Evolutionary conservation across 75 land plant genomes (phyloP), one percentile per base, ranked within the genome.

Genomic region (Pinus tabuliformis): DNA sequence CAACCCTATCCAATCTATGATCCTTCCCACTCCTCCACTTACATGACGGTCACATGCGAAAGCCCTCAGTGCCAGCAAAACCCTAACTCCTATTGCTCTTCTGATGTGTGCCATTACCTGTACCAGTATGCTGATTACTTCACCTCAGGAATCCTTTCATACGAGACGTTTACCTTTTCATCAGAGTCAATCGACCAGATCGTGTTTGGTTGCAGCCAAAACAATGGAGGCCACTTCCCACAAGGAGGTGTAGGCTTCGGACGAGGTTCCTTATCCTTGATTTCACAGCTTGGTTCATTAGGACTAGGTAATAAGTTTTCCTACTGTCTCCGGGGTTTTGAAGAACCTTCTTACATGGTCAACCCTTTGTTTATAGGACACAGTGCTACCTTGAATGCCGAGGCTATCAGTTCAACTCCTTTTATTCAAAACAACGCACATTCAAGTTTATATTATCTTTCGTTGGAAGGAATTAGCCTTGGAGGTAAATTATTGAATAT

Each of bases 151-250:
- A 59, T 16, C 2, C 54, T 83, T 9, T 17, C 75, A 15, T 21
- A 73, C 56, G 83, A 83, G 33, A 33, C 33, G 1, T 33, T 33
- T 4, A 70, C 79, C 42, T 5, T 39, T 39, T 39, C 5, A 4
- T 39, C 42, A 3, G 3, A 37, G 42, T 39, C 6, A 39, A 30
- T 59, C 21, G 7, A 36, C 8, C 4, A 28, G 3, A 52, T 83
- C 24, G 79, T 76, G 13, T 84, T 84, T 54, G 86, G 86, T 15
- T 81, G 76, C 28, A 76, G 79, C 6, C 75, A 81, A 22, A 21
- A 49, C 74, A 72, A 45, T 9, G 52, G 58, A 20, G 24, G 18
- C 33, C 33, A 33, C 1, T n/a, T 49, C 3, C 6, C 2, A 14
- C 28, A 45, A 16, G 74, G 30, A 1, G 57, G 30, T 37, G 56